Conservation (phyloP, 1,139 yeast species). For the Blastobotrys capitulatus region DNA sequence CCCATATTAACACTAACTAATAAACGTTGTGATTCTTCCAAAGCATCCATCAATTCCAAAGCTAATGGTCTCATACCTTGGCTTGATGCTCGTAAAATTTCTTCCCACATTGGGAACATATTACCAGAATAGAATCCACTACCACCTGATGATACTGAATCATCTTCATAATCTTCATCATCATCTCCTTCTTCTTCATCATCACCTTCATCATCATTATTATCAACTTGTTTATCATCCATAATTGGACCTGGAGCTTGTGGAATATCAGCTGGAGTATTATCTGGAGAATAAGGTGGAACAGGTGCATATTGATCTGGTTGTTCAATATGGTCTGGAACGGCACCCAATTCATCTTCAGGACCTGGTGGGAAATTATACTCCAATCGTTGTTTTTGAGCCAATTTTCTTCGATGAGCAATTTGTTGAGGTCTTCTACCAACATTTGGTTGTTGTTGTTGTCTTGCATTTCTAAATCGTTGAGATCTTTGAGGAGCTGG, state of each 20-base stretch:
- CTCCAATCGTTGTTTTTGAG: background rate
- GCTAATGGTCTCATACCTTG: background rate
- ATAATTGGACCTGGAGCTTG: background rate
- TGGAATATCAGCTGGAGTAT: background rate
- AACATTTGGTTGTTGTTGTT: background rate
- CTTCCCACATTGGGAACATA: background rate
- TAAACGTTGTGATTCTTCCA: background rate
- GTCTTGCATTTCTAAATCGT: background rate
- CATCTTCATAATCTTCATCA: background rate
- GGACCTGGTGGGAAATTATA: background rate
- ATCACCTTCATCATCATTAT: background rate
- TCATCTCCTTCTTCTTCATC: background rate
- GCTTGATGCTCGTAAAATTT: background rate
- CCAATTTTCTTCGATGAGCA: background rate
- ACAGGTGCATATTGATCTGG: too few species aligned
- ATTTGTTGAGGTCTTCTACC: background rate
- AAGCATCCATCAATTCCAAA: background rate
- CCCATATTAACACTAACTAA: background rate
- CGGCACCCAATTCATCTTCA: background rate
- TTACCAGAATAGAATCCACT: background rate
- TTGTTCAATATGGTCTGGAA: background rate
- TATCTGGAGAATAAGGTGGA: too few species aligned
- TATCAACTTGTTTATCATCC: background rate
- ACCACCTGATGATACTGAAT: background rate
- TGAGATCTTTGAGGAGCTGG: background rate